Evolutionary conservation across 768 basidiomycete species (phyloP), one percentile per base, ranked within the genome.

Genomic region (Mycena alexandri): DNA sequence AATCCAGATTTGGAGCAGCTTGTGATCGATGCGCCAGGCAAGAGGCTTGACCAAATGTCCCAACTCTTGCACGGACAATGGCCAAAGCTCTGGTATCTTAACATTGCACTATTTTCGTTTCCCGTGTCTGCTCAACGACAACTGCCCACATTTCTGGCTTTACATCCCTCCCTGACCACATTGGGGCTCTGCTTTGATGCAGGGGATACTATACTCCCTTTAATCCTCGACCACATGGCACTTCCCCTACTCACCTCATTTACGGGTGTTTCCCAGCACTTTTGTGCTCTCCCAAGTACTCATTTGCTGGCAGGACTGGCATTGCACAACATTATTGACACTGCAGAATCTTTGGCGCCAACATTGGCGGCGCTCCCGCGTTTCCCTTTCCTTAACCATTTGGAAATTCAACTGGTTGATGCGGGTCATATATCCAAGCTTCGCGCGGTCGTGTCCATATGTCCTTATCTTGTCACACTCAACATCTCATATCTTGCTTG

Each of bases 1-100:
- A 58, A 46, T 29, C 43, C 42, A 24, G 44, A 46, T 46, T 17
- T 58, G 6, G 42, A 58, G 17, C 43, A 44, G 10, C 42, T 58
- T 21, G 4, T 7, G 9, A 42, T 58, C 25, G 25, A 25, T 14
- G 22, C 42, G 7, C 33, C 43, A 2, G 8, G 44, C 42, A 58
- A 58, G n/a, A 58, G 19, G 25, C 56, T 58, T 6, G 42, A 5
- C 3, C 12, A 17, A 3, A 19, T 58, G 25, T 33, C 43, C 5
- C n/a, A 19, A 21, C 3, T 58, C 7, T 14, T 58, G 17, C 56
- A 58, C 10, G 33, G 56, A 46, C 29, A 22, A 16, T 58, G 56
- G 56, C 7, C 12, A 24, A 58, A 58, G 12, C 56, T 58, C 1
- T 33, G 10, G 10, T n/a, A 19, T 25, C 29, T 58, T 21, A 34